These are phyloP conservation scores for Ceratobasidium sp. DNA, from an alignment of 1,284 basidiomycete genomes.

Conservation along the genomic window DNA sequence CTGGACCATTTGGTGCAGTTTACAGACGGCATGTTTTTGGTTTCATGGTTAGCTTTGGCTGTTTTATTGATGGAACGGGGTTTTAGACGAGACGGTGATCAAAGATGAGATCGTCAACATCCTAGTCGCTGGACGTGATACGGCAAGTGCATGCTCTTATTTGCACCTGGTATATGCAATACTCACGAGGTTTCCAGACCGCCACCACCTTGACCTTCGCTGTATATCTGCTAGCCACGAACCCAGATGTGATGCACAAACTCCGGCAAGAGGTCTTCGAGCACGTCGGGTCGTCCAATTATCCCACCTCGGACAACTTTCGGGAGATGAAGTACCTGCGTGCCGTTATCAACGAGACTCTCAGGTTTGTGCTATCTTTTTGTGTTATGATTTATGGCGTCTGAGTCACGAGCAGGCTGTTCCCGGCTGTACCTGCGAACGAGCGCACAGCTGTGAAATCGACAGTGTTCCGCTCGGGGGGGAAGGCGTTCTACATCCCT, in stretches of 20 bases:
- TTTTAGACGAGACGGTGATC: constrained; percentile 44
- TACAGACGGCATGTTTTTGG: constrained; percentile 41
- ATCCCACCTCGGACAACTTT: constrained; percentile 67
- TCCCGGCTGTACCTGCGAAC: constrained; percentile 61
- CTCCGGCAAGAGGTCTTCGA: constrained; percentile 65
- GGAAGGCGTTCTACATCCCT: constrained; percentile 54
- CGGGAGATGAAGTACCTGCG: constrained; percentile 67
- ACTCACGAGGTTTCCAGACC: constrained; percentile 53
- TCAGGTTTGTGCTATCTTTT: constrained; percentile 14
- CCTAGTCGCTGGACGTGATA: constrained; percentile 47
- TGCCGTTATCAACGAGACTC: constrained; percentile 64
- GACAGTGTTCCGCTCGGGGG: constrained; percentile 47
- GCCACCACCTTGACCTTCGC: constrained; percentile 63
- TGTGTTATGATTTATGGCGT: not conserved
- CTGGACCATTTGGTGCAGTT: constrained; percentile 45
- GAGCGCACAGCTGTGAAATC: constrained; percentile 36
- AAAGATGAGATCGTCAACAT: constrained; percentile 47
- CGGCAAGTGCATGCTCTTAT: constrained; percentile 29
- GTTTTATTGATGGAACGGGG: not conserved
- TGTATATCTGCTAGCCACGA: constrained; percentile 63
- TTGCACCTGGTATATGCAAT: not conserved
- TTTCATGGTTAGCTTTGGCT: not conserved
- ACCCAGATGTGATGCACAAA: constrained; percentile 59
- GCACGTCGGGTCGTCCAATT: constrained; percentile 58
- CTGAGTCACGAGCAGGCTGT: constrained; percentile 55